phyloP scores from a whole-genome alignment of 2,329 filamentous ascomycete genomes.

The Botrytis deweyae region DNA sequence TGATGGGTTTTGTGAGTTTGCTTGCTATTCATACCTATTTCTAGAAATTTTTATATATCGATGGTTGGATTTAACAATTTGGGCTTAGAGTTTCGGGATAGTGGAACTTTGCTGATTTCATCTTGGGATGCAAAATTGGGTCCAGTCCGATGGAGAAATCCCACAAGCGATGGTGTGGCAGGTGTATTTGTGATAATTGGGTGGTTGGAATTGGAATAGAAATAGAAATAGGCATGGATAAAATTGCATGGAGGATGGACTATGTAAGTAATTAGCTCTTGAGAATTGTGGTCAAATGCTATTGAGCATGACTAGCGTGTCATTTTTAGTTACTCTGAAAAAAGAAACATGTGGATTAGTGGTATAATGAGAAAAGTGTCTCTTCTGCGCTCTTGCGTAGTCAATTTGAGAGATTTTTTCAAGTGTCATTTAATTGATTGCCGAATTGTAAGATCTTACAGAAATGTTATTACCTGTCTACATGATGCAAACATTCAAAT shows the following conservation, averaged over 20 bases:
- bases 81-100: rapidly evolving
- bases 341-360: background rate
- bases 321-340: rapidly evolving
- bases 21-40: background rate
- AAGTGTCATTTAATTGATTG: no score
- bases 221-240: no score
- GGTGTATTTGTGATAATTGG: no score
- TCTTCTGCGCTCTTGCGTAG: background rate
- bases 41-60: background rate
- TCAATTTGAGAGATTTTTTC: background rate
- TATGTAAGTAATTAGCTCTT: background rate
- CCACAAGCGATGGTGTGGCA: rapidly evolving
- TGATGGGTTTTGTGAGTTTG: rapidly evolving
- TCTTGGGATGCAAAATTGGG: rapidly evolving
- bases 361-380: no score
- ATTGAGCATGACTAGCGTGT: background rate
- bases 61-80: rapidly evolving
- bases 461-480: no score
- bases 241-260: background rate
- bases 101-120: rapidly evolving
- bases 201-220: no score
- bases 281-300: rapidly evolving
- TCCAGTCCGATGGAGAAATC: background rate
- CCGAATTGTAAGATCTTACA: no score
- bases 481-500: no score